Evolutionary conservation across 257 asterid species (phyloP).

Genomic region (Fraxinus anomala): DNA sequence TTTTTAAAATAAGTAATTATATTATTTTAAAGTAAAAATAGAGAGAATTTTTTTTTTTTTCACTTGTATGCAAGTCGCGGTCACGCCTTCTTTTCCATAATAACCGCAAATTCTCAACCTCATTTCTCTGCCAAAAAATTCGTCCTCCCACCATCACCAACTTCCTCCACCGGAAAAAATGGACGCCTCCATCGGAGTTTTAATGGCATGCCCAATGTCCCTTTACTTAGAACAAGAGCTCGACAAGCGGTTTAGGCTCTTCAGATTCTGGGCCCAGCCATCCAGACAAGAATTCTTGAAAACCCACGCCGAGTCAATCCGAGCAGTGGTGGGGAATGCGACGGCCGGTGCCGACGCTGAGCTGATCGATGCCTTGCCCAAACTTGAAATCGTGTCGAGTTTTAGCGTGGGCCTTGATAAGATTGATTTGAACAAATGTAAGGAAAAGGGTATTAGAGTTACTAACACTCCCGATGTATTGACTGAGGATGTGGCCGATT

Average conservation of each 20-base stretch:
- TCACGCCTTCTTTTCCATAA: too few relatives aligned
- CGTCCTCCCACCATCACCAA: too few relatives aligned
- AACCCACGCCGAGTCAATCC: conserved; percentile 43
- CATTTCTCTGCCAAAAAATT: too few relatives aligned
- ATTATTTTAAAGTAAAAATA: too few relatives aligned
- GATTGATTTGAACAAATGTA: conserved; percentile 63
- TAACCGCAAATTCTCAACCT: too few relatives aligned
- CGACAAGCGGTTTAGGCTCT: conserved; percentile 61
- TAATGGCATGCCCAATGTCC: conserved; percentile 60
- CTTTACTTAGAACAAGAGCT: conserved; percentile 66
- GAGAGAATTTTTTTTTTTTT: too few relatives aligned
- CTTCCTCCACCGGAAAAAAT: conserved; percentile 21
- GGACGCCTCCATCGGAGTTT: conserved; percentile 52
- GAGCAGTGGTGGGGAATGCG: conserved; percentile 63
- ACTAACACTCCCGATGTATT: conserved; percentile 85
- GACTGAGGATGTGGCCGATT: conserved; percentile 76
- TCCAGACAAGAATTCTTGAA: conserved; percentile 32
- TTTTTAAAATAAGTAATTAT: too few relatives aligned
- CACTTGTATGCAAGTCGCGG: too few relatives aligned
- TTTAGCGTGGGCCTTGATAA: conserved; percentile 78
- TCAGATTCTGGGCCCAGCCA: conserved; percentile 55
- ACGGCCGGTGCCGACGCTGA: conserved; percentile 58
- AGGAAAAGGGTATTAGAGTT: conserved; percentile 68
- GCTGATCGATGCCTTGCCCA: conserved; percentile 60
- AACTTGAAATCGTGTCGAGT: conserved; percentile 66